Evolutionary conservation across 768 basidiomycete species (phyloP).

Genomic region (Termitomyces eurrhizus): DNA sequence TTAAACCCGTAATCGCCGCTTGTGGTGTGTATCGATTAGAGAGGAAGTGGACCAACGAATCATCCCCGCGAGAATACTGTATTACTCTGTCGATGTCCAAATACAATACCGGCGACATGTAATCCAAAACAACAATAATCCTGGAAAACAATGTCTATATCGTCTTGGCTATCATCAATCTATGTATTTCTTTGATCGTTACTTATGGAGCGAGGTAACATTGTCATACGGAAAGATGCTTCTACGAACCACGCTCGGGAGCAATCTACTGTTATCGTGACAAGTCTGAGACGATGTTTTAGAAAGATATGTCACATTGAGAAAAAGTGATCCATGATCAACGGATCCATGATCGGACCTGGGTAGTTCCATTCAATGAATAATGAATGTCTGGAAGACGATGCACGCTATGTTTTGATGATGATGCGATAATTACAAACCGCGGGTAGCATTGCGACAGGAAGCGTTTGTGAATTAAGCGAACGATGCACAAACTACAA

Average conservation of each 20-base stretch:
- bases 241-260: background rate
- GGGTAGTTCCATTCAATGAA: background rate
- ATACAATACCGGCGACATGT: background rate
- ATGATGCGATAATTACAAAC: background rate
- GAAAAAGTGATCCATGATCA: background rate
- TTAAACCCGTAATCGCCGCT: conserved; percentile 4
- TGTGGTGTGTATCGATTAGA: background rate
- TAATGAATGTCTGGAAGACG: background rate
- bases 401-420: background rate
- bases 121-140: background rate
- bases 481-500: no score
- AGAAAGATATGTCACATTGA: background rate
- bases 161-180: background rate
- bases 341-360: conserved; percentile 2
- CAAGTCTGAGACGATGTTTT: background rate
- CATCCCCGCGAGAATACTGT: no score
- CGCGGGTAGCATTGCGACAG: background rate
- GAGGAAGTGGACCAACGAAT: background rate
- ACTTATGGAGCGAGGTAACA: background rate
- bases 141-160: background rate
- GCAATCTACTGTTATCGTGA: background rate
- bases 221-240: background rate
- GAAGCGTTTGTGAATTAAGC: background rate
- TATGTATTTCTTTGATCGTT: background rate
- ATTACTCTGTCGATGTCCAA: background rate